Base-by-base conservation (phyloP, 768 basidiomycete genomes). In the Fomitopsis pulvina region DNA sequence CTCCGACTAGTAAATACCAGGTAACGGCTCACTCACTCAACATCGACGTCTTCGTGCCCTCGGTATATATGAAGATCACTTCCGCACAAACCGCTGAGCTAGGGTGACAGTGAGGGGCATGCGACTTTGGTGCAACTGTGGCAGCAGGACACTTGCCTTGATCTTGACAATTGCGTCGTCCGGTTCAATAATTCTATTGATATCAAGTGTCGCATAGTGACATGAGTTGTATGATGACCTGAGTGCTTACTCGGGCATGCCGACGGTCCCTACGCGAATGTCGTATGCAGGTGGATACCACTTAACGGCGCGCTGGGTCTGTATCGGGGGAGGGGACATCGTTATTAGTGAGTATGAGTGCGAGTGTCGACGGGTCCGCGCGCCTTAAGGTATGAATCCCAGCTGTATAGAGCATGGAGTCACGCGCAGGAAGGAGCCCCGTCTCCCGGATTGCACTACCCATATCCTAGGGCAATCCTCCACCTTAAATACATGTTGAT, bases 151-250 rank as follows among this genome's bases (percentile, higher is more conserved):
- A 57, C 73, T 46, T 53, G 81, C 87, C 65, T 75, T 78, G 47
- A 88, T 77, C 70, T 82, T 87, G 47, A 90, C 75, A 40, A 91
- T 85, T 1, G 78, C 87, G 68, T 89, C 86, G 61, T 90, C 87
- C 1, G 83, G 78, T 52, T 87, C 72, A 50, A 79, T 71, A 41
- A 90, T 80, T 50, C 86, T 87, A 27, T 48, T 21, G 6, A 43
- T 29, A 50, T 21, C 12, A 41, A 11, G 40, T 9, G 41, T 21
- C 6, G 4, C 34, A 22, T 20, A 16, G 20, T 21, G 41, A 10
- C 20, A 10, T 30, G 43, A 9, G 21, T 45, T n/a, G 7, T 20
- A 28, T 7, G 8, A 18, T n/a, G 25, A 3, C 24, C 10, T n/a
- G 43, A 49, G n/a, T 56, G 38, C 59, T 71, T 53, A 76, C 76